Percentiles rank a stretch among this genome's conserved stretches.
Conservation (phyloP, 129 eudicot genomes). For the Helichrysum umbraculigerum region DNA sequence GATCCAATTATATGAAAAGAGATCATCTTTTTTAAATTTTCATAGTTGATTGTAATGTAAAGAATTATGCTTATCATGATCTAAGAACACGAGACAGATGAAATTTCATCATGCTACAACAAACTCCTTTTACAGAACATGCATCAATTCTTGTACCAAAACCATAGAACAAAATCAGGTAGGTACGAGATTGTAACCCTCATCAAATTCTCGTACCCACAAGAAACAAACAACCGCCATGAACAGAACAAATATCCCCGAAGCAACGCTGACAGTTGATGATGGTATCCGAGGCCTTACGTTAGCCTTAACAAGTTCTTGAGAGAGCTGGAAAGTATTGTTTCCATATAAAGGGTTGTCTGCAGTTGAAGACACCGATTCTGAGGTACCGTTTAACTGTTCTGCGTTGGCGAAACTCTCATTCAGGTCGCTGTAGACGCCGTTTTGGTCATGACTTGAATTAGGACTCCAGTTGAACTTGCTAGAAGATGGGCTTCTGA, state of each 20-base stretch:
- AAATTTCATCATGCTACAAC: slow-evolving; percentile 32
- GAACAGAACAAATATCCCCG: slow-evolving; percentile 37
- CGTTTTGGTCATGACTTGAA: slow-evolving; percentile 38
- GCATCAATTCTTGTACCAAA: slow-evolving; percentile 15
- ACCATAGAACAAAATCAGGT: slow-evolving; percentile 45
- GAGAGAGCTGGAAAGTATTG: slow-evolving; percentile 12
- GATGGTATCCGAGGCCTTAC: slow-evolving; percentile 16
- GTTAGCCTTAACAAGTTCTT: slow-evolving; percentile 29
- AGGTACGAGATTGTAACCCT: slow-evolving; percentile 57
- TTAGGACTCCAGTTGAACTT: slow-evolving; percentile 49
- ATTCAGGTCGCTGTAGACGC: neutral
- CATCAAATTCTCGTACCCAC: slow-evolving; percentile 40
- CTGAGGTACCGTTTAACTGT: slow-evolving; percentile 44
- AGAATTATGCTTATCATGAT: slow-evolving; percentile 15
- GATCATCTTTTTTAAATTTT: neutral
- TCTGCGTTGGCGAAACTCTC: slow-evolving; percentile 36
- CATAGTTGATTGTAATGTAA: neutral
- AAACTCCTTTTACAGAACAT: slow-evolving; percentile 17
- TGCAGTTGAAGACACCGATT: slow-evolving; percentile 75
- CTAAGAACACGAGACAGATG: neutral
- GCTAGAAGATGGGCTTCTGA: slow-evolving; percentile 47
- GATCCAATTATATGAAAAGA: neutral
- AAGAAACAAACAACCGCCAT: slow-evolving; percentile 53
- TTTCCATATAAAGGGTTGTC: slow-evolving; percentile 19
- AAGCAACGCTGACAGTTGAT: slow-evolving; percentile 25